Conservation (phyloP, 441 rosid genomes). For the Brassica hybrid region DNA sequence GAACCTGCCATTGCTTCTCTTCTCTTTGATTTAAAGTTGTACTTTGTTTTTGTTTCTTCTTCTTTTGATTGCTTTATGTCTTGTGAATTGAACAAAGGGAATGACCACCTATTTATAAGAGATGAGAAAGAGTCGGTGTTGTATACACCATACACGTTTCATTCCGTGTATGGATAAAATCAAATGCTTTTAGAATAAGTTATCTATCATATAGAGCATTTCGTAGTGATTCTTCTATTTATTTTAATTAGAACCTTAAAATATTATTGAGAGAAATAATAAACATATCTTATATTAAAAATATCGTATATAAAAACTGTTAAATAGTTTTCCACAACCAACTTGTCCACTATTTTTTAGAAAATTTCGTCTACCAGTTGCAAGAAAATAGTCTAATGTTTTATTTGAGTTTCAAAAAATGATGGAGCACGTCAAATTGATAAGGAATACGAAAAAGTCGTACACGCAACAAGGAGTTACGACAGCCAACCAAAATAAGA, state of each 20-base stretch:
- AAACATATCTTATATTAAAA: too few relatives aligned
- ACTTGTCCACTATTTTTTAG: background rate
- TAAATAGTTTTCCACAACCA: too few relatives aligned
- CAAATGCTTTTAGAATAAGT: constrained; percentile 10
- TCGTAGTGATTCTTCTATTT: background rate
- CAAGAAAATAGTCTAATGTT: background rate
- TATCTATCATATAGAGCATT: constrained; percentile 10
- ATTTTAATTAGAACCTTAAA: background rate
- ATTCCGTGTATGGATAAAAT: constrained; percentile 4
- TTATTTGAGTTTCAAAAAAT: constrained; percentile 15
- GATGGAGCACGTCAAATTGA: constrained; percentile 22
- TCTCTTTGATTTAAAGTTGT: constrained; percentile 19
- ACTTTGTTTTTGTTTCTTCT: constrained; percentile 20
- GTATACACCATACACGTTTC: constrained; percentile 60
- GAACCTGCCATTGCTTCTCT: too few relatives aligned
- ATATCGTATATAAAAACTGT: too few relatives aligned
- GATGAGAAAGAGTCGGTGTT: background rate
- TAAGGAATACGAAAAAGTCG: constrained; percentile 26
- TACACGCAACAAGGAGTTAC: constrained; percentile 23
- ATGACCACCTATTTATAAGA: constrained; percentile 49
- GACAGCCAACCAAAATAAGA: constrained; percentile 36
- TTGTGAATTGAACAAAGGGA: constrained; percentile 15
- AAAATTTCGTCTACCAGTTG: background rate
- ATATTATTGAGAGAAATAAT: too few relatives aligned
- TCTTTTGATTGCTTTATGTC: constrained; percentile 13